Evolutionary conservation across 2,329 filamentous ascomycete genomes (phyloP), one percentile per base, ranked within the genome.

Genomic region (Leptographium galeiforme): DNA sequence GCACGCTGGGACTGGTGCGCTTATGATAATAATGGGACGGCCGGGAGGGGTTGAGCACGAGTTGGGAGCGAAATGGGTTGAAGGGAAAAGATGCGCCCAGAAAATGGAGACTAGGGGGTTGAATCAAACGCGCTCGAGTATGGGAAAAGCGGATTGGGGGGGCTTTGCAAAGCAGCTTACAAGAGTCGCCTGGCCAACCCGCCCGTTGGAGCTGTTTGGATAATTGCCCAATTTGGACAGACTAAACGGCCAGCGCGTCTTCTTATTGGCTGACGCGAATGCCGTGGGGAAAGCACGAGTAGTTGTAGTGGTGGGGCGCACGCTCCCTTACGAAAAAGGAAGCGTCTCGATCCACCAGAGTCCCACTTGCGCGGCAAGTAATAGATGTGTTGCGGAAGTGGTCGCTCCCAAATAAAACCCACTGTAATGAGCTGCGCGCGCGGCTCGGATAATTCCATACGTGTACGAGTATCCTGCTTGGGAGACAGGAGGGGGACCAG

Each of bases 201-300:
- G 40, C 39, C 11, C 47, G 13, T 32, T 8, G 32, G 25, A 47
- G 50, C 50, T 60, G 52, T 59, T 61, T 58, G 51, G 43, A 33
- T 55, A 52, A 55, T 58, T 61, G 39, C 59, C 59, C 39, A 13
- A 50, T 58, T 41, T 7, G 59, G 58, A 52, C 46, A 51, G 48
- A 33, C 14, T 16, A 55, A 47, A 51, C 30, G 18, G 6, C 16
- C 54, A 16, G 45, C 58, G 58, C 58, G 58, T 59, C 55, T 54
- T 40, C 14, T 61, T 30, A 61, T 61, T 61, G 59, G 59, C 50
- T 25, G 45, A 58, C 58, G 53, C 58, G 56, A 53, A 40, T 32
- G 48, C 39, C 41, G 48, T 46, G 53, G 48, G 19, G 47, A 50
- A 56, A 54, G 53, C 55, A 57, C 53, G 55, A 51, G 48, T 53